Evolutionary conservation across 148 eudicot species (phyloP), one percentile per base, ranked within the genome.

Genomic region (Chenopodium berlandieri): DNA sequence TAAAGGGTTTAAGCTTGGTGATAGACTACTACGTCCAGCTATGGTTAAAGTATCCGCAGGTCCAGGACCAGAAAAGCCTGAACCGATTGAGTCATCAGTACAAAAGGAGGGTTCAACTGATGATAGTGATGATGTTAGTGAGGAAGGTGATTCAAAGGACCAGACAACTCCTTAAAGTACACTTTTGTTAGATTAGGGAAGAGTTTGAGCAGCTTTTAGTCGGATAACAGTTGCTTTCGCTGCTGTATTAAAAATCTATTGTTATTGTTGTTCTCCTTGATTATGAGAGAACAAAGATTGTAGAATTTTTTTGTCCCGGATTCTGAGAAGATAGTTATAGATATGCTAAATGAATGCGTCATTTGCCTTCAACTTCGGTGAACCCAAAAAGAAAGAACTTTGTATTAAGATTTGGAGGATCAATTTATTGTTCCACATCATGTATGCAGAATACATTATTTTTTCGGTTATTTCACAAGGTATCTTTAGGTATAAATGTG

Each of bases 31-130:
- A 58, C 90, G 96, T 37, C 96, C 98, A 48, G 86, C 98, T 30
- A 94, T 94, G 98, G 98, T 94, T 85, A 94, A 94, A 84, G 98
- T 94, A 30, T 94, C 97, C 17, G 92, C 98, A 66, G 98, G 96
- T 47, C 98, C 98, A 58, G 98, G 98, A 34, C 94, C 94, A 11
- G 83, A 89, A 73, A 89, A 88, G 78, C 78, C 90, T 7, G 89
- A 87, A 78, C 44, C 83, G 20, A 56, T 65, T 17, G 91, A 83
- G 70, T 81, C 86, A 56, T 79, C 88, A 1, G 71, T 79, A 75
- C 64, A 88, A 78, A 67, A 75, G 48, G 88, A 86, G 74, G 76
- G 80, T 65, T 86, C 20, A 11, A 76, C 65, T 25, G 88, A 88
- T 71, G 50, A 78, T 76, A 80, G 78, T 32, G 85, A 84, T 31